These are phyloP conservation scores for Torulaspora franciscae DNA, from an alignment of 805 yeast genomes.

Conservation along the genomic window DNA sequence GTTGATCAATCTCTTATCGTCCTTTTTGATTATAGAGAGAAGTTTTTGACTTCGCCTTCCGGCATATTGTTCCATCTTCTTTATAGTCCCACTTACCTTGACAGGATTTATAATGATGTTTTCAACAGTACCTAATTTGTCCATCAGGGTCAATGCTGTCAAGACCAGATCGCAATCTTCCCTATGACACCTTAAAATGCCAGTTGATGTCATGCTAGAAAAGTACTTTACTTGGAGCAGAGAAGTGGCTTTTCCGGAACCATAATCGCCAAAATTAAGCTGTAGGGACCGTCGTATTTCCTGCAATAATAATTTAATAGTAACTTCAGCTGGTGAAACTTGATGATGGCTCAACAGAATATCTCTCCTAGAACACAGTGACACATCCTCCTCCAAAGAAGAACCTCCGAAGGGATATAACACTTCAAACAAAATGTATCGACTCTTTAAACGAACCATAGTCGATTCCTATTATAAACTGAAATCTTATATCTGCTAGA, in stretches of 20 bases:
- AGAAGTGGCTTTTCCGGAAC: constrained; percentile 58
- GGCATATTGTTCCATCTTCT: constrained; percentile 70
- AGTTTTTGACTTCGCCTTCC: constrained; percentile 41
- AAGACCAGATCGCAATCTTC: constrained; percentile 57
- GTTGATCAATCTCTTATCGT: constrained; percentile 8
- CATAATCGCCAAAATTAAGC: constrained; percentile 72
- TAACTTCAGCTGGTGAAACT: constrained; percentile 46
- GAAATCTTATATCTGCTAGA: too few species aligned
- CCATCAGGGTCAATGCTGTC: constrained; percentile 60
- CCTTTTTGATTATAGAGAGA: constrained; percentile 15
- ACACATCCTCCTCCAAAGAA: constrained; percentile 9
- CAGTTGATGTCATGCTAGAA: constrained; percentile 74
- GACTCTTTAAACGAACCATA: constrained; percentile 85
- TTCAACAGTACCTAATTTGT: constrained; percentile 44
- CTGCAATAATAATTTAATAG: constrained; percentile 46
- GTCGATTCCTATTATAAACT: background rate
- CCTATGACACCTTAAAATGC: constrained; percentile 73
- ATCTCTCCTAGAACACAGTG: constrained; percentile 8
- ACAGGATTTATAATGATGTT: constrained; percentile 54
- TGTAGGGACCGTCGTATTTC: constrained; percentile 54
- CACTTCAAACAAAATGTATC: constrained; percentile 79
- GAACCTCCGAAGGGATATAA: constrained; percentile 51
- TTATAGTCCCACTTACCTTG: constrained; percentile 82
- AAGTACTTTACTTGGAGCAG: constrained; percentile 70
- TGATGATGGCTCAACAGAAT: constrained; percentile 45